Conservation (phyloP, 352 stramenopile species). For the Phytophthora hybrid region DNA sequence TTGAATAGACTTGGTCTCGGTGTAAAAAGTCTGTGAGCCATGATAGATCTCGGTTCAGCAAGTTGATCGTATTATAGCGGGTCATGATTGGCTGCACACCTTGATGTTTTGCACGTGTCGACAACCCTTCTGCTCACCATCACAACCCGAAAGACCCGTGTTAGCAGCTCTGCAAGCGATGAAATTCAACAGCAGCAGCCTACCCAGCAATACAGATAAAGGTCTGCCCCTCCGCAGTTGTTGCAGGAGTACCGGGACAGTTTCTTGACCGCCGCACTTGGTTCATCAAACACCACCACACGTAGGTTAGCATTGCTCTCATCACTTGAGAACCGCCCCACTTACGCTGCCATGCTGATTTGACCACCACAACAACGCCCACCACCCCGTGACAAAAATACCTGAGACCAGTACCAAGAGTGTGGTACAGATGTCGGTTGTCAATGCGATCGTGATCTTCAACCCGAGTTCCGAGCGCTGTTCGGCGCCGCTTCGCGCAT, state of each 20-base stretch:
- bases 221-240: conserved; percentile 65
- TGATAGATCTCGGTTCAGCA: background rate
- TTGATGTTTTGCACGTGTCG: conserved; percentile 77
- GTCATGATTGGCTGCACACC: conserved; percentile 24
- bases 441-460: no score
- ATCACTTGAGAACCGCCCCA: background rate
- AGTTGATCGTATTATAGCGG: background rate
- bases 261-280: conserved; percentile 55
- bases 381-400: no score
- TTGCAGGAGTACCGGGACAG: conserved; percentile 67
- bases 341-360: conserved; percentile 34
- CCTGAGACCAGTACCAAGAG: no score
- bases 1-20: conserved; percentile 56
- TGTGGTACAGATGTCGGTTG: no score
- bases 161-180: conserved; percentile 8
- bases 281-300: conserved; percentile 9
- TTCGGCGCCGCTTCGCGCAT: no score
- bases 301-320: conserved; percentile 2
- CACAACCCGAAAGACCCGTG: conserved; percentile 10
- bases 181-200: background rate
- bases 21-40: conserved; percentile 58
- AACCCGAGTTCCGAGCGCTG: no score
- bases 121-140: conserved; percentile 68
- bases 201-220: conserved; percentile 79
- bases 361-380: background rate